phyloP scores from a whole-genome alignment of 306 rosid genomes.

The Adenanthera pavonina region DNA sequence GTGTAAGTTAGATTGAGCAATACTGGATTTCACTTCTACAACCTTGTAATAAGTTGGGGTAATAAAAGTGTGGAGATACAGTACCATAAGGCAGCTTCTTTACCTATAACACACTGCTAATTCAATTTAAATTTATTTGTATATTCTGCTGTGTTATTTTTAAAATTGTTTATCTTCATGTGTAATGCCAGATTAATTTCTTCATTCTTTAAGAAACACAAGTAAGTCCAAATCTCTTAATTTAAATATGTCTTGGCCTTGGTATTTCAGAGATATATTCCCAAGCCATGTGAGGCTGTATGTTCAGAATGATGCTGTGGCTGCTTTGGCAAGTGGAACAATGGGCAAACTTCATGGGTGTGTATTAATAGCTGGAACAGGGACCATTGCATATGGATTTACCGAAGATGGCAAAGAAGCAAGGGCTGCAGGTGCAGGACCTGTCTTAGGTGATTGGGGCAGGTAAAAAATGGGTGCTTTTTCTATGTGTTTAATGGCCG shows the following conservation, averaged over 20 bases:
- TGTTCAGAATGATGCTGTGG: slow-evolving; percentile 95
- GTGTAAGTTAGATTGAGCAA: slow-evolving; percentile 14
- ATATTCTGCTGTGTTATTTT: slow-evolving; percentile 29
- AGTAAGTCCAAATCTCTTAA: slow-evolving; percentile 11
- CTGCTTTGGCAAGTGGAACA: slow-evolving; percentile 95
- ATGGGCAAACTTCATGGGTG: slow-evolving; percentile 92
- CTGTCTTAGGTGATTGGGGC: slow-evolving; percentile 98
- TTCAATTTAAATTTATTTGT: slow-evolving; percentile 22
- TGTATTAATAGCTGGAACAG: slow-evolving; percentile 94
- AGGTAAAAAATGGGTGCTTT: slow-evolving; percentile 53
- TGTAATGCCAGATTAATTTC: slow-evolving; percentile 18
- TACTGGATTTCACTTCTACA: not conserved
- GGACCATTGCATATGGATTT: slow-evolving; percentile 89
- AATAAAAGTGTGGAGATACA: slow-evolving; percentile 15
- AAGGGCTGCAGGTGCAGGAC: slow-evolving; percentile 95
- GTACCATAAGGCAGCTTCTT: slow-evolving; percentile 8
- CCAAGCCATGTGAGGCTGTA: slow-evolving; percentile 76
- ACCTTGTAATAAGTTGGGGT: slow-evolving; percentile 2
- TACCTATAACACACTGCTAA: not conserved
- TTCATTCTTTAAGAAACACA: not conserved
- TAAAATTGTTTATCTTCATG: slow-evolving; percentile 1
- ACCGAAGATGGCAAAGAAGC: slow-evolving; percentile 94
- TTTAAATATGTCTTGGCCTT: slow-evolving; percentile 29
- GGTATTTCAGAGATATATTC: slow-evolving; percentile 70
- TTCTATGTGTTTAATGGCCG: not conserved